Evolutionary conservation across 768 basidiomycete genomes (phyloP).

Genomic region (Punctularia strigosozonata): DNA sequence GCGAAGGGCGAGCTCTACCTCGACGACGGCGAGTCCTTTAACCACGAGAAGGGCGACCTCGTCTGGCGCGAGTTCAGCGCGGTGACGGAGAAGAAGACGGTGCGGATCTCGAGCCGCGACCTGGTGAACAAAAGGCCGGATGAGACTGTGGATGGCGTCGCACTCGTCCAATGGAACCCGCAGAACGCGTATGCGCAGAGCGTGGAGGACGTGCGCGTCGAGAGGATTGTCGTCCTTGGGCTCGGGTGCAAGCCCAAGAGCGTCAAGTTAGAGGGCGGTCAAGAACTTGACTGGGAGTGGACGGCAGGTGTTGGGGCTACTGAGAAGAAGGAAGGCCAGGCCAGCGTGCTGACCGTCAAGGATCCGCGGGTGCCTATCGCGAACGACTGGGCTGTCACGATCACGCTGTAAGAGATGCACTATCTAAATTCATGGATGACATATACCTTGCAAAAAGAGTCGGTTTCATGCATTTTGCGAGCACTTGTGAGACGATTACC

Average conservation of each 20-base stretch:
- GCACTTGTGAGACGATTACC: too few species aligned
- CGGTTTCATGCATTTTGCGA: too few species aligned
- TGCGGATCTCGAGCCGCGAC: constrained; percentile 40
- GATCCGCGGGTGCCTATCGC: constrained; percentile 52
- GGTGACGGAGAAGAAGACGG: constrained; percentile 30
- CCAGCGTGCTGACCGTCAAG: constrained; percentile 65
- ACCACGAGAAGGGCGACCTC: constrained; percentile 64
- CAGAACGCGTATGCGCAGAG: constrained; percentile 58
- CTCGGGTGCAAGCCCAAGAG: constrained; percentile 46
- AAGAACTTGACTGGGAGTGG: constrained; percentile 59
- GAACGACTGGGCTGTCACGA: constrained; percentile 52
- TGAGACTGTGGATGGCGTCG: constrained; percentile 40
- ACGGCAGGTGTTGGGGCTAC: constrained; percentile 41
- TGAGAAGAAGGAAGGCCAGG: constrained; percentile 49
- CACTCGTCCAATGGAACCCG: constrained; percentile 36
- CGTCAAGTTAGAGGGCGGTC: constrained; percentile 39
- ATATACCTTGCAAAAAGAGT: too few species aligned
- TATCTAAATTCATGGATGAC: too few species aligned
- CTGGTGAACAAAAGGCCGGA: constrained; percentile 31
- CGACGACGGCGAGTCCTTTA: constrained; percentile 85
- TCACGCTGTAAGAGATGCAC: constrained; percentile 13
- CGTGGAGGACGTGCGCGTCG: constrained; percentile 63
- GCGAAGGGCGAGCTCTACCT: constrained; percentile 87
- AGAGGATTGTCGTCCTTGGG: constrained; percentile 74
- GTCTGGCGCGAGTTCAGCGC: constrained; percentile 75